These are phyloP conservation scores for Sporothrix dimorphospora DNA, from an alignment of 2,329 filamentous ascomycete genomes.

Conservation along the genomic window DNA sequence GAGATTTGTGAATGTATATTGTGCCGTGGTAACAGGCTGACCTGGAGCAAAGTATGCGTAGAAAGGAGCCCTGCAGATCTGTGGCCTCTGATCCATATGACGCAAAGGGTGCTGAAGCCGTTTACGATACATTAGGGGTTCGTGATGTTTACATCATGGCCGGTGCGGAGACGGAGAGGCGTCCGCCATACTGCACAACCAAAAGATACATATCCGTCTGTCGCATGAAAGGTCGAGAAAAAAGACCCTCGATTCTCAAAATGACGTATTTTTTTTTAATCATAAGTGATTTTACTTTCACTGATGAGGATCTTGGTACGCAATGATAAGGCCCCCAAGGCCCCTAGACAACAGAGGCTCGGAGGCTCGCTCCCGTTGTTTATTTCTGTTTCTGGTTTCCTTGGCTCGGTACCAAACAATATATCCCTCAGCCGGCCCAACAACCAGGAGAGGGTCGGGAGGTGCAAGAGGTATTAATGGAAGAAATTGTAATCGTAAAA, in stretches of 20 bases:
- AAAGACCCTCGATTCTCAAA: too few species aligned
- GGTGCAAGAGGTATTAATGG: neutral
- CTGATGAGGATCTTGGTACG: too few species aligned
- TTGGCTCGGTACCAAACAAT: constrained; percentile 8
- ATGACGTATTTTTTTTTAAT: too few species aligned
- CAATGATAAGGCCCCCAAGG: neutral
- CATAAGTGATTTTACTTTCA: too few species aligned
- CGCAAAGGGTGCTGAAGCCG: neutral
- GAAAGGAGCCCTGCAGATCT: neutral
- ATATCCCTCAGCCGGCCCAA: neutral
- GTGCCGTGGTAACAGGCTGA: neutral
- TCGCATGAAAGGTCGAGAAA: neutral
- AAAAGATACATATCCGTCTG: neutral
- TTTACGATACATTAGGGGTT: neutral
- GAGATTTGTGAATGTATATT: neutral
- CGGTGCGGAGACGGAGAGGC: neutral
- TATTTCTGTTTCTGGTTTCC: constrained; percentile 6
- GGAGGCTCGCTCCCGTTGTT: constrained; percentile 5
- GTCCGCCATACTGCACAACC: neutral
- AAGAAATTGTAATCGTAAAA: neutral
- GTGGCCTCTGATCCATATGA: neutral
- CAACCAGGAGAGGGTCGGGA: neutral
- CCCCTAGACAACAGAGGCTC: neutral
- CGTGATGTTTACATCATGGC: constrained; percentile 3
- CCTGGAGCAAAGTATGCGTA: too few species aligned